These are phyloP conservation scores for Extremus antarcticus DNA, from an alignment of 495 filamentous ascomycete species.

Conservation along the genomic window DNA sequence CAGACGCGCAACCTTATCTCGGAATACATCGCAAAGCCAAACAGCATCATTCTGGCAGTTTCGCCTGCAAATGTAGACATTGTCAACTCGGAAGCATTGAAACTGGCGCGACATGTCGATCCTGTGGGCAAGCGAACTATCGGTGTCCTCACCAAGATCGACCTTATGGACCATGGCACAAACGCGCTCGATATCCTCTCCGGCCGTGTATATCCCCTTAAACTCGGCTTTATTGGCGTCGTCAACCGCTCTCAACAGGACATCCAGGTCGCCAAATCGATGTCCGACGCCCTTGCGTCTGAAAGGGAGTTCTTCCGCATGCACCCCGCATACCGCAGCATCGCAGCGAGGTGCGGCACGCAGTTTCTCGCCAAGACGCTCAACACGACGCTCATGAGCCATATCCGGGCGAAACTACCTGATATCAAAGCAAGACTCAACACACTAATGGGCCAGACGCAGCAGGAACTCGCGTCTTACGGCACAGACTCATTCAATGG, in stretches of 20 bases:
- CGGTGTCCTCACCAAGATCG: constrained; percentile 92
- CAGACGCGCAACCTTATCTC: constrained; percentile 94
- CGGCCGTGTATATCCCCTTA: constrained; percentile 90
- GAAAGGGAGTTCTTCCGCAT: constrained; percentile 94
- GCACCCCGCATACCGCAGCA: constrained; percentile 94
- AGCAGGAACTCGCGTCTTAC: constrained; percentile 96
- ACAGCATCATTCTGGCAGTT: constrained; percentile 94
- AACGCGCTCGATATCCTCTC: constrained; percentile 96
- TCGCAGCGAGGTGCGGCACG: constrained; percentile 86
- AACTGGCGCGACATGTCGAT: constrained; percentile 94
- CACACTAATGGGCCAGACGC: constrained; percentile 97
- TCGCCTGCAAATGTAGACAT: constrained; percentile 97
- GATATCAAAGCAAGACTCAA: constrained; percentile 98
- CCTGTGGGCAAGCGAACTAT: constrained; percentile 90
- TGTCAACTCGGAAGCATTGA: constrained; percentile 96
- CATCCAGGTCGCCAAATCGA: constrained; percentile 86
- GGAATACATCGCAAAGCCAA: constrained; percentile 98
- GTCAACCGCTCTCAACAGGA: constrained; percentile 98
- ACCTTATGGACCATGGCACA: constrained; percentile 98
- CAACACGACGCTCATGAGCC: constrained; percentile 87
- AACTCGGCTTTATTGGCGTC: constrained; percentile 95
- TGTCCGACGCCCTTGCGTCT: constrained; percentile 78
- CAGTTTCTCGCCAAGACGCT: constrained; percentile 92
- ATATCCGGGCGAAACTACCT: constrained; percentile 89
- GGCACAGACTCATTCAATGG: constrained; percentile 97